A percentile compares a stretch with the other conserved stretches of the same genome.
Conservation (phyloP, 495 filamentous ascomycete genomes). For the Jackrogersella minutella region DNA sequence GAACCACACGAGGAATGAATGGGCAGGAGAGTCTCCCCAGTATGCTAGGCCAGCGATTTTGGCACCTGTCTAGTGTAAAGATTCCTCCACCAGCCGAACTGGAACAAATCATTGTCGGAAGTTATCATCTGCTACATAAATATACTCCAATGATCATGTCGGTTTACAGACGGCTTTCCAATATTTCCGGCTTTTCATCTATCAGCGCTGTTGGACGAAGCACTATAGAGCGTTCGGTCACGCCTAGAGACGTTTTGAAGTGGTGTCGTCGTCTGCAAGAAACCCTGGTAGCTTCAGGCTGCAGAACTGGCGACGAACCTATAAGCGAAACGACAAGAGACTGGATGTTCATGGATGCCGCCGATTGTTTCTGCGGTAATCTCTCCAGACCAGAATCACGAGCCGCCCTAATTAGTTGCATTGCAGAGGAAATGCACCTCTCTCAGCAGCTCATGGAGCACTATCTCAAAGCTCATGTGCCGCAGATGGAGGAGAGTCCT, state of each 20-base stretch:
- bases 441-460: constrained; percentile 78
- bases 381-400: constrained; percentile 72
- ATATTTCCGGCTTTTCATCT: constrained; percentile 57
- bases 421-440: constrained; percentile 86
- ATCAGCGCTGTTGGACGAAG: constrained; percentile 64
- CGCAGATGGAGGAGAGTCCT: constrained; percentile 66
- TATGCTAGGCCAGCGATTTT: constrained; percentile 80
- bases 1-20: constrained; percentile 74
- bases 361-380: constrained; percentile 86
- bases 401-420: constrained; percentile 65
- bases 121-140: constrained; percentile 72
- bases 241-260: constrained; percentile 85
- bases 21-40: constrained; percentile 69
- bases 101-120: constrained; percentile 71
- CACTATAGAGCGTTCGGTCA: constrained; percentile 65
- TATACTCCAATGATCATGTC: constrained; percentile 75
- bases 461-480: constrained; percentile 72
- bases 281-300: constrained; percentile 63
- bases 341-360: constrained; percentile 86
- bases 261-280: constrained; percentile 80
- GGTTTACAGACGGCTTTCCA: constrained; percentile 74
- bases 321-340: constrained; percentile 76
- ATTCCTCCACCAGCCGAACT: constrained; percentile 76
- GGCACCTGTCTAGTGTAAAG: constrained; percentile 75
- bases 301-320: constrained; percentile 76